Conservation (phyloP, 2,329 filamentous ascomycete genomes). For the Diaporthe ilicicola region DNA sequence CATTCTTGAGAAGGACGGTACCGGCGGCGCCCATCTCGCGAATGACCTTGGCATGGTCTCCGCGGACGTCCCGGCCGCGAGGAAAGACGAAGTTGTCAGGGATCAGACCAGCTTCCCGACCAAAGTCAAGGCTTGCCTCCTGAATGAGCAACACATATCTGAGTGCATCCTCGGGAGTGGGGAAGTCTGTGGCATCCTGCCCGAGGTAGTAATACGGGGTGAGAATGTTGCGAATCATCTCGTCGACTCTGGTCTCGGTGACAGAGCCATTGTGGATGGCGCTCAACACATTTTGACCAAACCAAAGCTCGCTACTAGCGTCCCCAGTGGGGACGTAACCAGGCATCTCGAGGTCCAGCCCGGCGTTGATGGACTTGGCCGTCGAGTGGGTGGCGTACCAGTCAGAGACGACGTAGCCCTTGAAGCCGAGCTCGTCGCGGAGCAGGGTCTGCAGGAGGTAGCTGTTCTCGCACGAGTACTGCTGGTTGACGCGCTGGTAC, state of each 20-base stretch:
- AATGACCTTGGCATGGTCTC: constrained; percentile 9
- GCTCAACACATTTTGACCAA: constrained; percentile 34
- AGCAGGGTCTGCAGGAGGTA: constrained; percentile 67
- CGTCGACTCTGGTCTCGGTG: not conserved
- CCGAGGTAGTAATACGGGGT: constrained; percentile 4
- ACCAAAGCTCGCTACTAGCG: not conserved
- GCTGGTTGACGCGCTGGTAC: constrained; percentile 77
- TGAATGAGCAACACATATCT: not conserved
- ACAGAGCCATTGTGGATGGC: not conserved
- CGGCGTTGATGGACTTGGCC: constrained; percentile 37
- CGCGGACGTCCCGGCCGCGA: constrained; percentile 44
- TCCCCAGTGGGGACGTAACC: not conserved
- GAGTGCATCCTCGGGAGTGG: not conserved
- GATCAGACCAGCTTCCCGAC: constrained; percentile 40
- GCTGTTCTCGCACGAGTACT: constrained; percentile 73
- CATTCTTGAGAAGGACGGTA: constrained; percentile 67
- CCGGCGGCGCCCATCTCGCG: constrained; percentile 12
- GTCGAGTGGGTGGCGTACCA: constrained; percentile 82
- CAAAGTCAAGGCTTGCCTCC: not conserved
- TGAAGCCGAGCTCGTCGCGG: constrained; percentile 79
- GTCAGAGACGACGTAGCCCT: constrained; percentile 66
- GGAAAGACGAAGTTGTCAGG: constrained; percentile 55
- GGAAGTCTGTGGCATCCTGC: not conserved
- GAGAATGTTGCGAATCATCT: constrained; percentile 35
- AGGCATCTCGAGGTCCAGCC: constrained; percentile 19